Evolutionary conservation across 495 filamentous ascomycete genomes (phyloP).

Genomic region (Annulohypoxylon stygium): DNA sequence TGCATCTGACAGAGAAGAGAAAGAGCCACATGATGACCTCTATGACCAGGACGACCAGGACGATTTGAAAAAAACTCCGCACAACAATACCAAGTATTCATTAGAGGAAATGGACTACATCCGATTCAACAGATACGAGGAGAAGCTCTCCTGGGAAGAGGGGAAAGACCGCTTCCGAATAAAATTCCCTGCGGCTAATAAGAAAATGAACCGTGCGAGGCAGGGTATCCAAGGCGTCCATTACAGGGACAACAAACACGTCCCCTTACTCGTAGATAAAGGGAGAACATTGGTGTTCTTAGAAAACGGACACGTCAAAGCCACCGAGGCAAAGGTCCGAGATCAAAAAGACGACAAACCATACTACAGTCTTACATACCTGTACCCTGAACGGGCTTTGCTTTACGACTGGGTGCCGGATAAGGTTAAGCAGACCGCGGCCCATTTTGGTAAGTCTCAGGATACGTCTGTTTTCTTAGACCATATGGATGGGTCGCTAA

Average conservation of each 20-base stretch:
- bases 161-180: conserved; percentile 46
- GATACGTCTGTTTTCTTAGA: no score
- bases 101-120: conserved; percentile 53
- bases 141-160: conserved; percentile 51
- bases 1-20: background rate
- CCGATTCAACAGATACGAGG: conserved; percentile 54
- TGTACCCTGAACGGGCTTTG: conserved; percentile 58
- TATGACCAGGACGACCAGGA: background rate
- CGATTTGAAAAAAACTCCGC: conserved; percentile 9
- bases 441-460: conserved; percentile 53
- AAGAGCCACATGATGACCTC: background rate
- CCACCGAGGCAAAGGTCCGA: conserved; percentile 23
- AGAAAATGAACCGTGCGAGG: conserved; percentile 30
- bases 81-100: conserved; percentile 54
- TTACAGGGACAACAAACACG: conserved; percentile 55
- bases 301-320: conserved; percentile 40
- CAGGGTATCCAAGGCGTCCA: conserved; percentile 54
- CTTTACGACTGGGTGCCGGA: conserved; percentile 56
- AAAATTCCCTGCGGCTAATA: conserved; percentile 46
- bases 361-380: conserved; percentile 49
- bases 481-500: conserved; percentile 9
- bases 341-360: conserved; percentile 34
- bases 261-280: conserved; percentile 45
- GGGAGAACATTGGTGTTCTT: conserved; percentile 47
- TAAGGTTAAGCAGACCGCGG: conserved; percentile 46